A percentile compares a stretch with the other conserved stretches of the same genome.
phyloP scores from a whole-genome alignment of 257 asterid genomes.

The Datura wrightii region DNA sequence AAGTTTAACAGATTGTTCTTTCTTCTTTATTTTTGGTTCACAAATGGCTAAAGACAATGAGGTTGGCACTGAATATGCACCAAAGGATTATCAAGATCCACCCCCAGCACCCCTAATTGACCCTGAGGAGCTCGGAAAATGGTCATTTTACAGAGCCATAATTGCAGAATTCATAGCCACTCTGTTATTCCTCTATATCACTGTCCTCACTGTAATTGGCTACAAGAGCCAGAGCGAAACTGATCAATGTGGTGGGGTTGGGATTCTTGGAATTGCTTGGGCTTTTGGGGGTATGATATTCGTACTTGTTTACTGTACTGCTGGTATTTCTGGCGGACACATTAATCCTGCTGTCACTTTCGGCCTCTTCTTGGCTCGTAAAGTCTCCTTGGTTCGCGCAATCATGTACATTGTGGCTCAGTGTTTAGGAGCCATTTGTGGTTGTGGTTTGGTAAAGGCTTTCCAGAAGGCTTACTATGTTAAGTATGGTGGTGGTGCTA shows the following conservation, averaged over 20 bases:
- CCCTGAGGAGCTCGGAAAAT: constrained; percentile 28
- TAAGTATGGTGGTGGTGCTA: constrained; percentile 56
- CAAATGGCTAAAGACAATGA: constrained; percentile 34
- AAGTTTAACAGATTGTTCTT: neutral
- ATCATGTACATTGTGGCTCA: constrained; percentile 58
- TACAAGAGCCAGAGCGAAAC: constrained; percentile 25
- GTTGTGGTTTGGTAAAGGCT: constrained; percentile 54
- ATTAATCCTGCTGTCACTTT: constrained; percentile 62
- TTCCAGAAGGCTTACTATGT: constrained; percentile 46
- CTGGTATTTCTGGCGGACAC: constrained; percentile 59
- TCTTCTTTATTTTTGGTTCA: neutral
- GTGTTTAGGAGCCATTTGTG: constrained; percentile 59
- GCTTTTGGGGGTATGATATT: constrained; percentile 44
- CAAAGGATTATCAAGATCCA: constrained; percentile 39
- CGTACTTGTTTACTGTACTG: constrained; percentile 42
- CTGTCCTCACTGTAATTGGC: constrained; percentile 39
- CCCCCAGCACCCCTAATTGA: constrained; percentile 36
- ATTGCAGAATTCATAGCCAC: constrained; percentile 43
- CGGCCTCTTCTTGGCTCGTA: constrained; percentile 54
- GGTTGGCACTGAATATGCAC: constrained; percentile 20
- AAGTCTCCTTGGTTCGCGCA: constrained; percentile 54
- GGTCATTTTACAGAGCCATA: constrained; percentile 38
- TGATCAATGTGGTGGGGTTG: constrained; percentile 36
- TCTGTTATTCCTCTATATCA: constrained; percentile 35
- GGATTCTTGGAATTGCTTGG: constrained; percentile 42